Evolutionary conservation across 768 basidiomycete species (phyloP), one percentile per base, ranked within the genome.

Genomic region (Trametes cingulata): DNA sequence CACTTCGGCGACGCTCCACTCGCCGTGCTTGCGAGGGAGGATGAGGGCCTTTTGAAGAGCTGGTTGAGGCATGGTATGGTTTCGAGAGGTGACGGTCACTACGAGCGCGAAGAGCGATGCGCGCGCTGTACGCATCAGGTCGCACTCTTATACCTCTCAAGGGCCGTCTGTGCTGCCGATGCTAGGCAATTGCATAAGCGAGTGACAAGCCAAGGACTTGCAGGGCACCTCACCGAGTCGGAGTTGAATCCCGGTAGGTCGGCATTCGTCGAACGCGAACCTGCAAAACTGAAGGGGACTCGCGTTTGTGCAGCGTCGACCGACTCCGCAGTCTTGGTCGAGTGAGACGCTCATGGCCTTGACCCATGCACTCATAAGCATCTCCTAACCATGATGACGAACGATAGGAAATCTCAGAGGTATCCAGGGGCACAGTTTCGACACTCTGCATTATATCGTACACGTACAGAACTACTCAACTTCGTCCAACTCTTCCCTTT

Each of bases 1-100:
- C 6, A 79, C 43, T 53, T 82, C 72, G 8, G 73, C 74, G 25
- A 66, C 27, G 13, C 19, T 22, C 8, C 35, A 62, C 8, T 22
- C 19, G n/a, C 40, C 19, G 25, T 56, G 50, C 25, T 33, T 22
- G 15, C 6, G 10, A 33, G 20, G 48, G 29, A 60, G 37, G 7
- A 58, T 15, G 13, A 65, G 57, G 6, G 64, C 64, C 25, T 65
- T 65, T 41, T 65, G 64, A 6, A 64, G 64, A 22, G 60, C 52
- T 9, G 62, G 56, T 12, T 62, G 56, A 25, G 70, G 63, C 20
- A 68, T 42, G 41, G n/a, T 19, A 42, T 42, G 9, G 7, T 6
- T 3, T 46, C 20, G n/a, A 40, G 39, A 40, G 14, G n/a, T 14
- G 39, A 40, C 13, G 10, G 39, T 40, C n/a, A n/a, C n/a, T n/a